Base-by-base conservation (phyloP, 352 stramenopile genomes). In the Globisporangium camurandrum region DNA sequence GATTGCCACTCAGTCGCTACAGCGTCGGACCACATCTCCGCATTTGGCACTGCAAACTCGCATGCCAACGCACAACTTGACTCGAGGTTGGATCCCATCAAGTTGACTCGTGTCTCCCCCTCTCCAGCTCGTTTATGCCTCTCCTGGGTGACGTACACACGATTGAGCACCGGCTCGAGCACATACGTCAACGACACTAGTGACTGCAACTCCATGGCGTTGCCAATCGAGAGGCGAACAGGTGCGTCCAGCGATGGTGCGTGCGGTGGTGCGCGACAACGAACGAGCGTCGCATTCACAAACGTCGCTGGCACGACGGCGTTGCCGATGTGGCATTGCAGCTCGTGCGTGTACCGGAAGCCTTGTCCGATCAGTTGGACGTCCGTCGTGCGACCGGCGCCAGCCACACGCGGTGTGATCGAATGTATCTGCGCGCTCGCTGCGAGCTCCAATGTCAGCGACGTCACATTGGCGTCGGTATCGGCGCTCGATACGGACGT, bases 241-340 rank as follows among this genome's bases (percentile, higher is more conserved):
- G 61, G 51, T n/a, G 71, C 37, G 24, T 47, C 55, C 22, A n/a
- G n/a, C n/a, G 57, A 59, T 16, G 62, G 40, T 6, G 28, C 41
- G 49, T 60, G 61, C n/a, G 55, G 45, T 10, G 71, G 66, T 1
- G 64, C 63, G 26, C 51, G 61, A 34, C 69, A 83, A 9, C 46
- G 66, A 23, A 78, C 46, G 28, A 76, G 50, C 3, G 64, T 71
- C 5, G 54, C 24, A 19, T 80, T 78, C 11, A 80, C 57, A 49
- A 26, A 41, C 36, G n/a, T 41, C 36, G 16, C 36, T 14, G 36
- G 16, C 16, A 22, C 7, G 1, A 2, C 14, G 16, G 17, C 3
- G n/a, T 41, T 19, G 4, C n/a, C 36, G 5, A 41, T 10, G 17
- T 19, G 36, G 40, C 69, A 81, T 2, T 47, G 49, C 1, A 78